These are phyloP conservation scores for Neoascochyta sp. DNA, from an alignment of 2,329 filamentous ascomycete genomes.

Conservation along the genomic window DNA sequence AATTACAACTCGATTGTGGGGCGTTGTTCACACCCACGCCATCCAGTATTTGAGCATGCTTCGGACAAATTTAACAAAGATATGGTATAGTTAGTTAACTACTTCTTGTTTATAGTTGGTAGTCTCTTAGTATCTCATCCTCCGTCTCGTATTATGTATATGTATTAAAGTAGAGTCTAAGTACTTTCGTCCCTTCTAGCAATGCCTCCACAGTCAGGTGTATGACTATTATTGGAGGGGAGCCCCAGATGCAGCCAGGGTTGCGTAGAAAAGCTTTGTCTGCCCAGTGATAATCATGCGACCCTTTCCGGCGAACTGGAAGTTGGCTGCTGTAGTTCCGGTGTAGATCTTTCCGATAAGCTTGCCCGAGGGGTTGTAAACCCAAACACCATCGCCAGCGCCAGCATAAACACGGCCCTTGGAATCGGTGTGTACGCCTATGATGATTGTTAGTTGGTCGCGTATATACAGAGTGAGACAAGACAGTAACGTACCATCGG, in stretches of 20 bases:
- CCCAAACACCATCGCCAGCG: constrained; percentile 50
- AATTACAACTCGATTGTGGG: no score
- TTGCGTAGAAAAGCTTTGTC: constrained; percentile 23
- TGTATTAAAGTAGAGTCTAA: no score
- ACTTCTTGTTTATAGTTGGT: no score
- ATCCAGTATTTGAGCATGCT: no score
- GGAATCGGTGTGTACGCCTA: constrained; percentile 20
- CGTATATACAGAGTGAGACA: no score
- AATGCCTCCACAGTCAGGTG: no score
- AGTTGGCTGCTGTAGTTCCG: constrained; percentile 19
- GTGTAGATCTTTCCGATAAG: constrained; percentile 42
- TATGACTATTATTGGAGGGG: constrained; percentile 4
- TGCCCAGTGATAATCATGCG: constrained; percentile 24
- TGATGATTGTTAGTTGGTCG: constrained; percentile 2
- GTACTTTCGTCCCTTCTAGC: no score
- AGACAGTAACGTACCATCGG: constrained; percentile 14
- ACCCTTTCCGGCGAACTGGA: constrained; percentile 22
- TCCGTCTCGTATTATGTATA: no score
- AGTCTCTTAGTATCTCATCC: no score
- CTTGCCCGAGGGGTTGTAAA: constrained; percentile 46
- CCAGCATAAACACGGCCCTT: constrained; percentile 55
- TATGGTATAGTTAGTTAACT: no score
- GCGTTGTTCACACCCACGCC: no score
- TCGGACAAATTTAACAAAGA: no score
- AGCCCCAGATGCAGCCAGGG: constrained; percentile 15